Evolutionary conservation across 2,329 filamentous ascomycete genomes (phyloP).

Genomic region (Furcasterigmium furcatum): DNA sequence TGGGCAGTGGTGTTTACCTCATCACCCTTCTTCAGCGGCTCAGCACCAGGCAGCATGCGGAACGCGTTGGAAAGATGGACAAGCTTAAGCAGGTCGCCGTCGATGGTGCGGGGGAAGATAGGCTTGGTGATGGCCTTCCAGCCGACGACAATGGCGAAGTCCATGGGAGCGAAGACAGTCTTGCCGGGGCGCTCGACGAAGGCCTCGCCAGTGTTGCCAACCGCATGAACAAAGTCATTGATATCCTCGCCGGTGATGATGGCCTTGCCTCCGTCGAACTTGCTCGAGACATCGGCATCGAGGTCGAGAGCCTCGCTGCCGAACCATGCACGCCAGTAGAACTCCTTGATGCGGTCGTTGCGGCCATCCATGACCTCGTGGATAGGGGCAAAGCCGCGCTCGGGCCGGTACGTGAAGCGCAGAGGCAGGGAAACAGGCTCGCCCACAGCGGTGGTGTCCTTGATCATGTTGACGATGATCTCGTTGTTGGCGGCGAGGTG

Average conservation of each 20-base stretch:
- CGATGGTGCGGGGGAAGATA: slow-evolving; percentile 95
- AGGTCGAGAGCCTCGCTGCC: slow-evolving; percentile 81
- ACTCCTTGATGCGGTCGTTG: slow-evolving; percentile 98
- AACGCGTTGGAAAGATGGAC: slow-evolving; percentile 97
- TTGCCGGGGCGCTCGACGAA: slow-evolving; percentile 96
- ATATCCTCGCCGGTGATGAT: slow-evolving; percentile 90
- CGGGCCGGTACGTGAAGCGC: slow-evolving; percentile 89
- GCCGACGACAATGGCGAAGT: slow-evolving; percentile 96
- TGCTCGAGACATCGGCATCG: slow-evolving; percentile 78
- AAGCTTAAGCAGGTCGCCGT: slow-evolving; percentile 92
- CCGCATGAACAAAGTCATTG: slow-evolving; percentile 98
- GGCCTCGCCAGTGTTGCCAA: slow-evolving; percentile 95
- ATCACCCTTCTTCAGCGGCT: slow-evolving; percentile 94
- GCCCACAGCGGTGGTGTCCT: slow-evolving; percentile 84
- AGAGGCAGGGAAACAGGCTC: slow-evolving; percentile 80
- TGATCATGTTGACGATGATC: slow-evolving; percentile 86
- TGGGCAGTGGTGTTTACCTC: slow-evolving; percentile 89
- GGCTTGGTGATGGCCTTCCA: slow-evolving; percentile 99
- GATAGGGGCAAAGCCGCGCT: slow-evolving; percentile 96
- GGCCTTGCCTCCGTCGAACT: slow-evolving; percentile 85
- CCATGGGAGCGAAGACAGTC: slow-evolving; percentile 93
- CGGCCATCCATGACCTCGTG: slow-evolving; percentile 93
- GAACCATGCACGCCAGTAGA: slow-evolving; percentile 98
- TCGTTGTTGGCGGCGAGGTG: slow-evolving; percentile 72
- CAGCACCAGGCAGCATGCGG: slow-evolving; percentile 94